Percentiles rank a stretch among this genome's conserved stretches.
These are phyloP conservation scores for Coemansia sp. DNA, from an alignment of 192 early-diverging fungal species.

Conservation along the genomic window DNA sequence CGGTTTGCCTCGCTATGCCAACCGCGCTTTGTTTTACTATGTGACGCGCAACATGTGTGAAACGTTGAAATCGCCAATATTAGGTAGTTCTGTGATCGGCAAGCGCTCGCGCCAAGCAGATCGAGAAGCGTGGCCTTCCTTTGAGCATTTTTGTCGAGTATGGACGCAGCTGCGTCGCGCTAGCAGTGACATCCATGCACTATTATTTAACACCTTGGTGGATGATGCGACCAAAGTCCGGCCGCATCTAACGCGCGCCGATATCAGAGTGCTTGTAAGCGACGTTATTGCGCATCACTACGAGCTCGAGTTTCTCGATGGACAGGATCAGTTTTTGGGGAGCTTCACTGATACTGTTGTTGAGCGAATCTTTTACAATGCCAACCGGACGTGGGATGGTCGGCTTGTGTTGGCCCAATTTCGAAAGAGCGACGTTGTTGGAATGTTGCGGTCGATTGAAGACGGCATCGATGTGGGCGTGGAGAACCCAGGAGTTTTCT, in stretches of 20 bases:
- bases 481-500: constrained; percentile 80
- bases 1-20: constrained; percentile 66
- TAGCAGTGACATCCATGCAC: constrained; percentile 47
- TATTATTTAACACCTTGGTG: constrained; percentile 61
- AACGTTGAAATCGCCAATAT: constrained; percentile 1
- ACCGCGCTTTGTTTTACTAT: constrained; percentile 62
- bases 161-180: constrained; percentile 52
- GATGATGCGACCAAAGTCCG: constrained; percentile 44
- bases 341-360: constrained; percentile 91
- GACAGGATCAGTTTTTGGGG: constrained; percentile 78
- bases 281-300: constrained; percentile 87
- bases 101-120: constrained; percentile 46
- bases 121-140: constrained; percentile 31
- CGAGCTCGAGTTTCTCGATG: constrained; percentile 80
- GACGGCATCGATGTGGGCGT: constrained; percentile 63
- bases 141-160: constrained; percentile 23
- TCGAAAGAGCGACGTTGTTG: constrained; percentile 60
- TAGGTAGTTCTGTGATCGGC: constrained; percentile 23
- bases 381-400: constrained; percentile 64
- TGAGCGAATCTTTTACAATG: constrained; percentile 81
- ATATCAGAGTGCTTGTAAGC: constrained; percentile 69
- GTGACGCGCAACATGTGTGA: constrained; percentile 21
- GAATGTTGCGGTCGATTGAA: constrained; percentile 66
- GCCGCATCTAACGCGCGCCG: constrained; percentile 57
- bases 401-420: constrained; percentile 78